phyloP scores from a whole-genome alignment of 495 filamentous ascomycete genomes.

The Daldinia vernicosa region DNA sequence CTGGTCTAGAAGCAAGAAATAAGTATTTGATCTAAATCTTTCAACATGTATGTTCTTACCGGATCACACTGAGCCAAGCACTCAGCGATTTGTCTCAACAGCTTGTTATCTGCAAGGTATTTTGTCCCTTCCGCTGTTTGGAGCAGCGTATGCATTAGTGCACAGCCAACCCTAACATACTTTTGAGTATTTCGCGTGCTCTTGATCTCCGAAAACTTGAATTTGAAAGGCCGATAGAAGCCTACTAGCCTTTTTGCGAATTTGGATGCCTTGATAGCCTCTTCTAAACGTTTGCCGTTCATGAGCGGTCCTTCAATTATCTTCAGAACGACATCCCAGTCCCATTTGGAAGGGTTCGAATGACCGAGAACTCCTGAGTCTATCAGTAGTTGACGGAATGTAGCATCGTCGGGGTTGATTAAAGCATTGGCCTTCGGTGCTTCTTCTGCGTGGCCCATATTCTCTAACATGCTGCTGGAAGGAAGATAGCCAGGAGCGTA shows the following conservation, averaged over 20 bases:
- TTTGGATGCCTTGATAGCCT: constrained; percentile 93
- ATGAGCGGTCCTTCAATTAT: constrained; percentile 93
- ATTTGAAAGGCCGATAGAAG: constrained; percentile 97
- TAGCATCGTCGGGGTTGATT: constrained; percentile 83
- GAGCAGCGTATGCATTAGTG: constrained; percentile 83
- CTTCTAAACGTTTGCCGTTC: constrained; percentile 91
- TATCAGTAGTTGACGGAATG: constrained; percentile 83
- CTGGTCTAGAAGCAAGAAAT: constrained; percentile 66
- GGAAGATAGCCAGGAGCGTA: constrained; percentile 50
- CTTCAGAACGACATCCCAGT: constrained; percentile 89
- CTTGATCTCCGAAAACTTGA: constrained; percentile 84
- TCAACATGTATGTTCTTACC: constrained; percentile 48
- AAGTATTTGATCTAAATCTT: constrained; percentile 22
- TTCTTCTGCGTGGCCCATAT: constrained; percentile 61
- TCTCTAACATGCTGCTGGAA: constrained; percentile 51
- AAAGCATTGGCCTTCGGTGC: constrained; percentile 75
- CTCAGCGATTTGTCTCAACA: constrained; percentile 91
- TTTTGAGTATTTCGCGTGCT: constrained; percentile 93
- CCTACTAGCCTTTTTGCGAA: constrained; percentile 94
- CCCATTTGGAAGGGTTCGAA: constrained; percentile 92
- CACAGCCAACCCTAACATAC: constrained; percentile 89
- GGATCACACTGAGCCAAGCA: constrained; percentile 92
- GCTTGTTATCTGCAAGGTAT: constrained; percentile 90
- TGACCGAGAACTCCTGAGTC: constrained; percentile 88
- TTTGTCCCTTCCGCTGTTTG: constrained; percentile 82